These are phyloP conservation scores for Epichloe scottii DNA, from an alignment of 2,329 filamentous ascomycete species.

Conservation along the genomic window DNA sequence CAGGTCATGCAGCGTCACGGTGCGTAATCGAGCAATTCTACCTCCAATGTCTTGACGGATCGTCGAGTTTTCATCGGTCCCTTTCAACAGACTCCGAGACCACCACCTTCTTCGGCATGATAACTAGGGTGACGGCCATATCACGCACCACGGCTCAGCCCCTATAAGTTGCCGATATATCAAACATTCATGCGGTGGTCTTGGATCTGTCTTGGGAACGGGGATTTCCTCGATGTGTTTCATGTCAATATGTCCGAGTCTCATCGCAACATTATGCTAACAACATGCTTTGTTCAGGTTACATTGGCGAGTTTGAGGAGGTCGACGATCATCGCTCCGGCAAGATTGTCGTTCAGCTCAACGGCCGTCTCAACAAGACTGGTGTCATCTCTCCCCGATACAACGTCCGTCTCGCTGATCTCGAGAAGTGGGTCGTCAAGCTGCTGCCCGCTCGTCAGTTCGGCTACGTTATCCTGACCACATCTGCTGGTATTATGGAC, in stretches of 20 bases:
- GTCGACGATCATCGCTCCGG: slow-evolving; percentile 98
- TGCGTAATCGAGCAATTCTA: slow-evolving; percentile 42
- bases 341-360: slow-evolving; percentile 99
- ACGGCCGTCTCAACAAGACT: slow-evolving; percentile 96
- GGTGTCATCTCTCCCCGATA: slow-evolving; percentile 99
- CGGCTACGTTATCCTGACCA: slow-evolving; percentile 98
- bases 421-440: slow-evolving; percentile 99
- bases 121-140: slow-evolving; percentile 97
- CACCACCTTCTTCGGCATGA: slow-evolving; percentile 66
- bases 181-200: slow-evolving; percentile 55
- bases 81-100: slow-evolving; percentile 9
- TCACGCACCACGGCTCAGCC: slow-evolving; percentile 70
- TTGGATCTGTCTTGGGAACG: slow-evolving; percentile 49
- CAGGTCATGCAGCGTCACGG: slow-evolving; percentile 99
- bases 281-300: slow-evolving; percentile 46
- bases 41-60: not conserved
- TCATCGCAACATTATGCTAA: slow-evolving; percentile 70
- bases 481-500: slow-evolving; percentile 99
- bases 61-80: not conserved
- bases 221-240: slow-evolving; percentile 8
- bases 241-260: slow-evolving; percentile 65
- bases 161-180: slow-evolving; percentile 99
- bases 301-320: slow-evolving; percentile 99
- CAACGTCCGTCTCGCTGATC: slow-evolving; percentile 94
- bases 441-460: slow-evolving; percentile 99